These are phyloP conservation scores for Hemileccinum rubropunctum DNA, from an alignment of 768 basidiomycete genomes.

Conservation along the genomic window DNA sequence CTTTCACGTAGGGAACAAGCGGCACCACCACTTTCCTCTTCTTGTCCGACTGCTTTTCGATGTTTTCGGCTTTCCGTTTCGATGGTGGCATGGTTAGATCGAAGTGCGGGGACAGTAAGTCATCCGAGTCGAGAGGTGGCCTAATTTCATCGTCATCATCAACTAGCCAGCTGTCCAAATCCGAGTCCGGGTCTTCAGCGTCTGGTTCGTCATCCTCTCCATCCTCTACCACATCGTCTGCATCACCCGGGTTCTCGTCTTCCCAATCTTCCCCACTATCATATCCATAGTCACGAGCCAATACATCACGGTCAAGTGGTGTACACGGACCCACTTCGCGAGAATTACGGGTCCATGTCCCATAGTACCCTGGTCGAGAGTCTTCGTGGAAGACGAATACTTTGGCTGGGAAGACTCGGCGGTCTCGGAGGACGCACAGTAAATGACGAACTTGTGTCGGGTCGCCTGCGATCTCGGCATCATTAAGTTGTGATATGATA, in stretches of 20 bases:
- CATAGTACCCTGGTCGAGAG: conserved; percentile 87
- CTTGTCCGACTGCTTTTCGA: conserved; percentile 48
- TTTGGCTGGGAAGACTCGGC: conserved; percentile 67
- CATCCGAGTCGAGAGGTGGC: conserved; percentile 40
- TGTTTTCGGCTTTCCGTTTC: conserved; percentile 67
- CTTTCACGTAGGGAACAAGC: conserved; percentile 77
- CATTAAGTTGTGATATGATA: conserved; percentile 61
- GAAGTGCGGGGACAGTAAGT: conserved; percentile 31
- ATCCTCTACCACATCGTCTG: conserved; percentile 66
- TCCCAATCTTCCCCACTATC: conserved; percentile 98
- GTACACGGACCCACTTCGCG: conserved; percentile 74
- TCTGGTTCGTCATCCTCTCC: conserved; percentile 67
- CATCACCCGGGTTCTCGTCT: conserved; percentile 73
- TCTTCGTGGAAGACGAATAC: conserved; percentile 83
- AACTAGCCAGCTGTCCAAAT: conserved; percentile 40
- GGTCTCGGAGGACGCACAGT: conserved; percentile 58
- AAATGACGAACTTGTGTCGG: conserved; percentile 64
- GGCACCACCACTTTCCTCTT: conserved; percentile 76
- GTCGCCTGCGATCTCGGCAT: conserved; percentile 77
- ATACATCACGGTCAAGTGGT: conserved; percentile 77
- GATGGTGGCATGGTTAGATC: conserved; percentile 37
- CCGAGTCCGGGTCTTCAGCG: conserved; percentile 47
- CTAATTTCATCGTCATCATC: conserved; percentile 72
- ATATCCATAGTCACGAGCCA: conserved; percentile 82
- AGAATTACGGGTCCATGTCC: conserved; percentile 90